phyloP scores from a whole-genome alignment of 257 asterid species.

The Eustoma russellianum region DNA sequence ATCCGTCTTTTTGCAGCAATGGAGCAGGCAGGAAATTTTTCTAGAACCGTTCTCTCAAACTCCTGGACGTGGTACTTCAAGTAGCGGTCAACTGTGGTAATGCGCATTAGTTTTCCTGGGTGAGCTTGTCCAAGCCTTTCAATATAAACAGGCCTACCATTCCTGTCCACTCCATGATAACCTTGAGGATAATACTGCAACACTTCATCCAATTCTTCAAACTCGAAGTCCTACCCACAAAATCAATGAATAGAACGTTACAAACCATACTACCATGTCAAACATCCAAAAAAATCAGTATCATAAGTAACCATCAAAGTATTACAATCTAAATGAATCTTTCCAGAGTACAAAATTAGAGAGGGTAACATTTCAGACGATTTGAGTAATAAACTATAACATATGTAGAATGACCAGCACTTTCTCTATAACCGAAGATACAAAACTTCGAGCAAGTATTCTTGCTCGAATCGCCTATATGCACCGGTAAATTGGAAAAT shows the following conservation, averaged over 20 bases:
- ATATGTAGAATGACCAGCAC: too few relatives aligned
- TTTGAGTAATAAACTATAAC: too few relatives aligned
- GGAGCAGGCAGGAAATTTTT: constrained; percentile 94
- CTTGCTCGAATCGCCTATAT: neutral
- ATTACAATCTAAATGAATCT: too few relatives aligned
- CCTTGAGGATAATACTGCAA: constrained; percentile 93
- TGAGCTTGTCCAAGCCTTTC: constrained; percentile 94
- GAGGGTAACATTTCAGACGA: neutral
- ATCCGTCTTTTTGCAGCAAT: constrained; percentile 76
- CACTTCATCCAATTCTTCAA: constrained; percentile 80
- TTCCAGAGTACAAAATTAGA: neutral
- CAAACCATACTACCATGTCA: too few relatives aligned
- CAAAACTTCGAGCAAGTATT: neutral
- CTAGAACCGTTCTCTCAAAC: constrained; percentile 75
- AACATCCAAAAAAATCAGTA: too few relatives aligned
- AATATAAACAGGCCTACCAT: constrained; percentile 93
- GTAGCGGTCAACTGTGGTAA: constrained; percentile 74
- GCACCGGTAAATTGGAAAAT: constrained; percentile 6
- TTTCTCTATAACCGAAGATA: neutral
- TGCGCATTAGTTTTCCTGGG: constrained; percentile 64
- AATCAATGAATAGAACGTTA: neutral
- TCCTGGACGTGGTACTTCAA: constrained; percentile 89
- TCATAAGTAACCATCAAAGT: too few relatives aligned
- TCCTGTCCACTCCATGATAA: constrained; percentile 95
- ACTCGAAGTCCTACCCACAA: constrained; percentile 59